Conservation (phyloP, 352 stramenopile species). For the Pythium myriotylum region DNA sequence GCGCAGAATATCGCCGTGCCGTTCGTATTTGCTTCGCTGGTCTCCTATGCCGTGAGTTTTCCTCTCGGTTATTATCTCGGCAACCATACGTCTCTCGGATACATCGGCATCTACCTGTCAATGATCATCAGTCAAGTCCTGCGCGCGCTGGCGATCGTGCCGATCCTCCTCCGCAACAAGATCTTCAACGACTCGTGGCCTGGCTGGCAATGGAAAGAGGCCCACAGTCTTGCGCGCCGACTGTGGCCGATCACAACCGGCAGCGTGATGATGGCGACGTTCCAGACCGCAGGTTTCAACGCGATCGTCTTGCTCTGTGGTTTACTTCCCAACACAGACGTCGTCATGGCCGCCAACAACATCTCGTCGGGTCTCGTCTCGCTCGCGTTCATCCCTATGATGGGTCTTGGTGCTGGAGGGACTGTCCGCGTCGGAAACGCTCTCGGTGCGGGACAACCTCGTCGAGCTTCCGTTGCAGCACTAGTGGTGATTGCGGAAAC, state of each 20-base stretch:
- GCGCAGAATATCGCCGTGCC: conserved; percentile 44
- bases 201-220: conserved; percentile 26
- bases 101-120: conserved; percentile 36
- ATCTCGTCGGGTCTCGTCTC: conserved; percentile 47
- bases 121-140: conserved; percentile 30
- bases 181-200: conserved; percentile 34
- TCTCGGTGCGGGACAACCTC: conserved; percentile 45
- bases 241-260: conserved; percentile 31
- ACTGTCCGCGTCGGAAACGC: conserved; percentile 60
- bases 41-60: conserved; percentile 27
- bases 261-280: conserved; percentile 51
- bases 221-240: conserved; percentile 3
- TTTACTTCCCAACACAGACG: conserved; percentile 50
- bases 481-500: conserved; percentile 12
- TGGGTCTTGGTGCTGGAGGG: conserved; percentile 46
- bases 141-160: conserved; percentile 35
- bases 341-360: conserved; percentile 51
- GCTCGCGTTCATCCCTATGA: conserved; percentile 52
- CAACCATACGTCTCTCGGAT: conserved; percentile 43
- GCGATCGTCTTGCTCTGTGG: conserved; percentile 51
- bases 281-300: conserved; percentile 46
- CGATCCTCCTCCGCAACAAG: conserved; percentile 32
- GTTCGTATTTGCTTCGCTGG: conserved; percentile 28
- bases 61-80: conserved; percentile 33
- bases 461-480: conserved; percentile 36